A percentile compares a stretch with the other conserved stretches of the same genome.
Conservation (phyloP, 768 basidiomycete genomes). For the Inosperma sp. region DNA sequence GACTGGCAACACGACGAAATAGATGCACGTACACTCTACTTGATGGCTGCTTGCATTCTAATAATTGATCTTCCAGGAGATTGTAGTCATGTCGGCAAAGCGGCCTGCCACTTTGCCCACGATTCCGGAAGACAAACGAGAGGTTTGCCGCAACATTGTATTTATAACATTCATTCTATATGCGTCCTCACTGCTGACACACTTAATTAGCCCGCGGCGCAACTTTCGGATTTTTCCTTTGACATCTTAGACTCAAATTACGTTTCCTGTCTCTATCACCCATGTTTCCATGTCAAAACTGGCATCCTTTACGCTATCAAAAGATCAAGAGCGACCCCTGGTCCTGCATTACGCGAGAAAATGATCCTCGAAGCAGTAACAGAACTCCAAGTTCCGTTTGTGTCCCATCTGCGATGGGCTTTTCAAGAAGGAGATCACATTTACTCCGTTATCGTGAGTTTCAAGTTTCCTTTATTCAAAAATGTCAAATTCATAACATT, state of each 20-base stretch:
- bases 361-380: conserved; percentile 33
- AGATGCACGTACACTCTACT: conserved; percentile 33
- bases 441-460: conserved; percentile 38
- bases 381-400: conserved; percentile 33
- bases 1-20: conserved; percentile 48
- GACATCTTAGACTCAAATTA: conserved; percentile 16
- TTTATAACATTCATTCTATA: not conserved
- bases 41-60: not conserved
- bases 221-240: conserved; percentile 34
- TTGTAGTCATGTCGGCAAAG: conserved; percentile 44
- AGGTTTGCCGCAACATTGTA: conserved; percentile 19
- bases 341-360: conserved; percentile 29
- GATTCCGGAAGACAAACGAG: conserved; percentile 29
- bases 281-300: conserved; percentile 29
- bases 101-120: conserved; percentile 25
- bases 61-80: conserved; percentile 33
- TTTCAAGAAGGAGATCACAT: conserved; percentile 38
- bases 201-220: conserved; percentile 16
- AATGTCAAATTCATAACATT: not conserved
- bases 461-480: not conserved
- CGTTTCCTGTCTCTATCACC: conserved; percentile 9
- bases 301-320: conserved; percentile 29
- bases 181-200: not conserved
- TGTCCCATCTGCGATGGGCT: conserved; percentile 35
- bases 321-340: conserved; percentile 22